A percentile compares a stretch with the other conserved stretches of the same genome.
phyloP scores from a whole-genome alignment of 192 early-diverging fungal species.

The Gigaspora rosea region DNA sequence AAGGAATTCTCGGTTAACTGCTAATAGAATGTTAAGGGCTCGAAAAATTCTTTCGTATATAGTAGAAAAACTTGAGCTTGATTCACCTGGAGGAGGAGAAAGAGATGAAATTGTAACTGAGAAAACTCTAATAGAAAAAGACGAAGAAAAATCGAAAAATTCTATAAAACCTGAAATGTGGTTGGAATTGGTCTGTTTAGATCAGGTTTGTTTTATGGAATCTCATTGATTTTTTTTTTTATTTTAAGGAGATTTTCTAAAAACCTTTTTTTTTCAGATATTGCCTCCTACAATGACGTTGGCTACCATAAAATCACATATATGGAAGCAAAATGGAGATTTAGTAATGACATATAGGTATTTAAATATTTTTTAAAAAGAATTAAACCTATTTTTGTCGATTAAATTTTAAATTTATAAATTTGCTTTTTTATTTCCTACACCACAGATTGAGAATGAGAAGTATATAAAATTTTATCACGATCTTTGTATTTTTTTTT shows the following conservation, averaged over 20 bases:
- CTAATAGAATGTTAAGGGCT: slow-evolving; percentile 86
- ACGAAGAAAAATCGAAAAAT: slow-evolving; percentile 28
- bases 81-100: slow-evolving; percentile 31
- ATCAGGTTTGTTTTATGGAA: slow-evolving; percentile 45
- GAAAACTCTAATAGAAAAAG: background rate
- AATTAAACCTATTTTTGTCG: too few relatives aligned
- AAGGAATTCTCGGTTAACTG: slow-evolving; percentile 71
- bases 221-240: background rate
- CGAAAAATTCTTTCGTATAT: slow-evolving; percentile 85
- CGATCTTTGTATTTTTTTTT: too few relatives aligned
- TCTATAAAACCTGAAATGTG: slow-evolving; percentile 51
- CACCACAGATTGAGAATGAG: too few relatives aligned
- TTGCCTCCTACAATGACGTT: slow-evolving; percentile 68
- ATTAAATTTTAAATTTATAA: too few relatives aligned
- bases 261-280: background rate
- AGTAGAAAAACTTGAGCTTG: slow-evolving; percentile 74
- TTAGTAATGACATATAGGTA: slow-evolving; percentile 54
- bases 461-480: too few relatives aligned
- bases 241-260: background rate
- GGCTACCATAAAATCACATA: slow-evolving; percentile 64
- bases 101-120: background rate
- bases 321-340: slow-evolving; percentile 67
- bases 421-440: too few relatives aligned
- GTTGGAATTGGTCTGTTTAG: slow-evolving; percentile 61
- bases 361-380: background rate